Conservation (phyloP, 2,329 filamentous ascomycete genomes). For the Claviceps monticola region DNA sequence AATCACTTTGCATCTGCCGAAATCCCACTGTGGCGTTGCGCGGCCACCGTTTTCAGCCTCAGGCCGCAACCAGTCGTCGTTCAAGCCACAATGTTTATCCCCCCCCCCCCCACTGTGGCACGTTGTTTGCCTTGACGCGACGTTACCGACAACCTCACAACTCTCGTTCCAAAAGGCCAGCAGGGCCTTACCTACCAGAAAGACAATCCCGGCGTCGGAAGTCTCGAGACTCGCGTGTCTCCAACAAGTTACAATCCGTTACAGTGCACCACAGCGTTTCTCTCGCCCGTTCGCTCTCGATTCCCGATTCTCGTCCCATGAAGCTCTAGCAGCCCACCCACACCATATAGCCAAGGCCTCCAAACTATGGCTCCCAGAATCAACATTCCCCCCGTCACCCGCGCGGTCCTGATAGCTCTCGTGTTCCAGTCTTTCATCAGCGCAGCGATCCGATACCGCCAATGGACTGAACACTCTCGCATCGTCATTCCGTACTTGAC, state of each 20-base stretch:
- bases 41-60: not conserved
- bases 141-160: not conserved
- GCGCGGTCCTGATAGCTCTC: conserved; percentile 62
- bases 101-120: not conserved
- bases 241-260: not conserved
- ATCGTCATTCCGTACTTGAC: conserved; percentile 77
- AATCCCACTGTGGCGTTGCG: not conserved
- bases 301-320: not conserved
- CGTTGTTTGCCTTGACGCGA: not conserved
- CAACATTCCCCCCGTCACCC: conserved; percentile 85
- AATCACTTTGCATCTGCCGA: not conserved
- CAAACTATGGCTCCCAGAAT: conserved; percentile 63
- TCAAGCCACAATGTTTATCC: not conserved
- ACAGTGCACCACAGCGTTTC: not conserved
- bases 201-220: not conserved
- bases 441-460: conserved; percentile 59
- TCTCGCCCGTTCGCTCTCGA: not conserved
- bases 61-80: conserved; percentile 1
- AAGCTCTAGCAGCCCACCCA: conserved; percentile 1
- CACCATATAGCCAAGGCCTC: not conserved
- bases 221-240: not conserved
- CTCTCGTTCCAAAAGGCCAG: not conserved
- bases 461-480: conserved; percentile 48
- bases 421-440: conserved; percentile 70
- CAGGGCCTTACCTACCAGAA: not conserved